Evolutionary conservation across 805 yeast species (phyloP).

Genomic region (Metschnikowia kofuensis): DNA sequence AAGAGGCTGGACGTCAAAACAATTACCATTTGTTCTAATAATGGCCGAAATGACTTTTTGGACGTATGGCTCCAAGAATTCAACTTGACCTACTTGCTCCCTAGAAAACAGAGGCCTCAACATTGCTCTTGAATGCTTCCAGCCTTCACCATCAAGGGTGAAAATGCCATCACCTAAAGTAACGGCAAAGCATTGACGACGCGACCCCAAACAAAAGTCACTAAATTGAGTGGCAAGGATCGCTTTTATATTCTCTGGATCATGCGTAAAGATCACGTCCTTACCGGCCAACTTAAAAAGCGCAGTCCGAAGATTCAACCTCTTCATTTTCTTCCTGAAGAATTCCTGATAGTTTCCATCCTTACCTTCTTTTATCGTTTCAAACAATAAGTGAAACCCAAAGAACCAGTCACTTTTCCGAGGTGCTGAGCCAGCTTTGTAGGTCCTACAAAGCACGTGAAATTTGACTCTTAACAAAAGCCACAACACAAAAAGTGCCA

Average conservation of each 20-base stretch:
- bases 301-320: conserved; percentile 4
- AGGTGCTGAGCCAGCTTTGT: conserved; percentile 6
- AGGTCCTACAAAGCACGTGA: not conserved
- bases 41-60: conserved; percentile 26
- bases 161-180: conserved; percentile 38
- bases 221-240: conserved; percentile 38
- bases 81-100: conserved; percentile 36
- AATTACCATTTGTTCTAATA: conserved; percentile 6
- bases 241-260: conserved; percentile 38
- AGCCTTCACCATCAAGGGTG: conserved; percentile 37
- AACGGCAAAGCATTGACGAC: conserved; percentile 31
- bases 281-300: conserved; percentile 11
- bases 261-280: conserved; percentile 21
- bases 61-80: conserved; percentile 32
- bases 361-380: conserved; percentile 5
- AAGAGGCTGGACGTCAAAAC: conserved; percentile 15
- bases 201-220: conserved; percentile 32
- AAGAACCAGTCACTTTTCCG: conserved; percentile 6
- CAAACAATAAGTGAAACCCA: conserved; percentile 11
- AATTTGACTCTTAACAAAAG: not conserved
- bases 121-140: conserved; percentile 38
- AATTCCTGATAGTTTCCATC: conserved; percentile 11
- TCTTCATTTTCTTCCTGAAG: conserved; percentile 4
- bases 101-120: conserved; percentile 39
- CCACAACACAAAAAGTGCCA: not conserved